Evolutionary conservation across 2,329 filamentous ascomycete species (phyloP), one percentile per base, ranked within the genome.

Genomic region (Fusarium solani-melongenae): DNA sequence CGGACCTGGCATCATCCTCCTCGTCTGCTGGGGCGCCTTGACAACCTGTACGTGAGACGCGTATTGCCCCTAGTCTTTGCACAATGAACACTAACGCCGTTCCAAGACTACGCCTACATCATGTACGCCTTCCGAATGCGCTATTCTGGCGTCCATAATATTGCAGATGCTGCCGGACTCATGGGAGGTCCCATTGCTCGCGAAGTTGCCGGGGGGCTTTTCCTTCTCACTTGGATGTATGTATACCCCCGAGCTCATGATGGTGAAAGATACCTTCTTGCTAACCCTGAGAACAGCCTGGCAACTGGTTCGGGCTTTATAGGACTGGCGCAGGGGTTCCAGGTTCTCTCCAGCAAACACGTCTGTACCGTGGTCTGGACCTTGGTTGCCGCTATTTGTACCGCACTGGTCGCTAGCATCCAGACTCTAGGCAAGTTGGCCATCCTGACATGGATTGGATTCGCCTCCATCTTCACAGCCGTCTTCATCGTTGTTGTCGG

Each of bases 381-480:
- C 11, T 53, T 76, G 29, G 63, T 78, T 24, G 77, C 77, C 12
- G 72, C 76, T 15, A 51, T 75, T 17, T 75, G 72, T 56, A 77
- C 75, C 4, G 77, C 71, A 9, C 33, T 78, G 36, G 66, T 82
- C 12, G 79, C 79, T 3, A 80, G 77, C 57, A 76, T 80, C 33
- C 78, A 69, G 22, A 80, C 78, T 0, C 71, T 81, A 12, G 76
- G 76, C 9, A 76, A 73, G 20, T 66, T 81, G 14, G 77, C 74
- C 10, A 80, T 79, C 70, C 69, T 81, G 5, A 77, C 78, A 8
- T 81, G 79, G 79, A 49, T 79, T 14, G 79, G 78, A 10, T 76
- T 81, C 22, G 55, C 66, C 1, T 76, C 70, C n/a, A 76, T 80
- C 29, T 72, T 80, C 27, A 76, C 71, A 8, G 68, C 76, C 10